These are phyloP conservation scores for Nitzschia sp. DNA, from an alignment of 108 stramenopile species.

Conservation along the genomic window DNA sequence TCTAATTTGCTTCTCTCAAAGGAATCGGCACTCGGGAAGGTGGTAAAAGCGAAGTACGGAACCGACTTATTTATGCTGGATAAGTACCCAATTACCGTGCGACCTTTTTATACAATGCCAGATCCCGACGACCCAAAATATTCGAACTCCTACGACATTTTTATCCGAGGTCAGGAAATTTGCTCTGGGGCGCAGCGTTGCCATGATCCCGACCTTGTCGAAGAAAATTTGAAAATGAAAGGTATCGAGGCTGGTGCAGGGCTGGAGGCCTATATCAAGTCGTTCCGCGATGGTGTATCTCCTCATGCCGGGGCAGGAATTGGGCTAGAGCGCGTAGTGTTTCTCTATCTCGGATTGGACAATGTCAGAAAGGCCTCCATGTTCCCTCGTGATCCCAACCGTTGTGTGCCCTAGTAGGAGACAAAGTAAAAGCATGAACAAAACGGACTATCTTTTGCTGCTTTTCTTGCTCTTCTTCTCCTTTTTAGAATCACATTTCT, in stretches of 20 bases:
- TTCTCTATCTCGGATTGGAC: slow-evolving; percentile 94
- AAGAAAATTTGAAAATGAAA: slow-evolving; percentile 73
- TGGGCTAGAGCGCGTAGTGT: slow-evolving; percentile 95
- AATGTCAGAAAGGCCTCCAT: slow-evolving; percentile 97
- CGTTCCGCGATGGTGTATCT: slow-evolving; percentile 86
- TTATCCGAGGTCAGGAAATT: slow-evolving; percentile 97
- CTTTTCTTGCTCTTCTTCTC: slow-evolving; percentile 11
- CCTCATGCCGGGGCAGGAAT: slow-evolving; percentile 97
- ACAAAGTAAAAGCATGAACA: not conserved
- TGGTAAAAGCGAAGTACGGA: slow-evolving; percentile 92
- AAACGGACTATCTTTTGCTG: not conserved
- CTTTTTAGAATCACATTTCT: slow-evolving; percentile 20
- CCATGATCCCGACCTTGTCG: slow-evolving; percentile 82
- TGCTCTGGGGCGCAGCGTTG: slow-evolving; percentile 97
- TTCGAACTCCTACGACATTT: slow-evolving; percentile 96
- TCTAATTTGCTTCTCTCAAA: slow-evolving; percentile 11
- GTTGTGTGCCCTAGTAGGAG: slow-evolving; percentile 93
- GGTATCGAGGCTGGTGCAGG: slow-evolving; percentile 86
- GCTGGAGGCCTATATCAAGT: slow-evolving; percentile 82
- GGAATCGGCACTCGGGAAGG: slow-evolving; percentile 90
- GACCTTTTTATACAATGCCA: slow-evolving; percentile 99
- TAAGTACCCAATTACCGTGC: slow-evolving; percentile 88
- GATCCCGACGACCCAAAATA: slow-evolving; percentile 83
- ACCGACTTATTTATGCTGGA: slow-evolving; percentile 98
- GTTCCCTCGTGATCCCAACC: slow-evolving; percentile 97